Evolutionary conservation across 2,329 filamentous ascomycete species (phyloP), one percentile per base, ranked within the genome.

Genomic region (Lizonia empirigonia): DNA sequence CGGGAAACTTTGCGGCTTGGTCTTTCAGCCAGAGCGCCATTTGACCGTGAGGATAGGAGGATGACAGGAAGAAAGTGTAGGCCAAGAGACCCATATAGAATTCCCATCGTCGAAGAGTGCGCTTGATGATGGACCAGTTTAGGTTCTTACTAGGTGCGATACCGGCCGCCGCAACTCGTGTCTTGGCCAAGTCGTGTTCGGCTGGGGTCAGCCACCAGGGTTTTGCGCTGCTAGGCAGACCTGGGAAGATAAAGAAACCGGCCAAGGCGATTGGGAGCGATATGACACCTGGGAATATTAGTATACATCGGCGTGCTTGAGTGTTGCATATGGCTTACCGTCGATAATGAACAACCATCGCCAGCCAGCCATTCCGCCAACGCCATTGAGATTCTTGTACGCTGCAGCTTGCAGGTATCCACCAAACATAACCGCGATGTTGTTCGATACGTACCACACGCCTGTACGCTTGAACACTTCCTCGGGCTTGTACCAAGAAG

Each of bases 371-470:
- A 78, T 76, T 0, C 81, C 81, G 9, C 65, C 64, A 0, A 77
- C 63, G 0, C 62, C 81, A 15, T 80, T 79, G 0, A 84, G 71
- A 22, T 78, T 78, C 16, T 77, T 78, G 61, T 82, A 82, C 0
- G 78, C 78, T 0, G 78, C 81, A 0, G 81, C 77, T 68, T 83
- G 81, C 0, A 84, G 71, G 50, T 82, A 84, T 1, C 81, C 82
- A n/a, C 79, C 80, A 38, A 84, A 79, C 78, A 84, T 82, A n/a
- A 73, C 70, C 0, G 80, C 82, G 0, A 83, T 72, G 4, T 77
- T 79, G 7, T 80, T 79, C 20, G 77, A 79, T 0, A 81, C 75
- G 44, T 77, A 82, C 70, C 82, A 83, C 10, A 82, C 76, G 0
- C 79, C 80, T 2, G 80, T 80, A 2, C 82, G 76, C 58, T 84